Evolutionary conservation across 164 flowering plant species (phyloP).

Genomic region (Macadamia tetraphylla): DNA sequence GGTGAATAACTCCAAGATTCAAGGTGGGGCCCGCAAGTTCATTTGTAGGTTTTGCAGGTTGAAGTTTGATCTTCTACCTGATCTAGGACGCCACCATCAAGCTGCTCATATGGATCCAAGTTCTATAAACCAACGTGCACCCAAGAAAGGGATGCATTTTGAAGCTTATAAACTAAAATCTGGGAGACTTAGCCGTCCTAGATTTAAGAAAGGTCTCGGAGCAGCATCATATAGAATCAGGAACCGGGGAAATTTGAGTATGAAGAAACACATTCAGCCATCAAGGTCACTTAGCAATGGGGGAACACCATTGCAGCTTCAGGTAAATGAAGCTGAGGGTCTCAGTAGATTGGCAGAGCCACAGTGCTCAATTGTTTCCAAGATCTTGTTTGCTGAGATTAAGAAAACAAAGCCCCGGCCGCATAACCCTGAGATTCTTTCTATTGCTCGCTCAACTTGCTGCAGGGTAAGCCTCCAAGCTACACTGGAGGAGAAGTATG

Average conservation of each 20-base stretch:
- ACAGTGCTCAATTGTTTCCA: constrained; percentile 68
- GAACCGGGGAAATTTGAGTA: constrained; percentile 36
- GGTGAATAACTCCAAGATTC: constrained; percentile 30
- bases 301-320: constrained; percentile 25
- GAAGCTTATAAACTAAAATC: constrained; percentile 61
- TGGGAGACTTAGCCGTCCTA: constrained; percentile 62
- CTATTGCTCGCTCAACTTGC: constrained; percentile 73
- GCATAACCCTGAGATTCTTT: constrained; percentile 64
- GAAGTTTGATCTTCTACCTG: constrained; percentile 91
- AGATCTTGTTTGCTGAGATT: constrained; percentile 55
- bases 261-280: constrained; percentile 58
- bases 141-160: constrained; percentile 48
- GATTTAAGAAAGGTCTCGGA: constrained; percentile 55
- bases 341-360: constrained; percentile 54
- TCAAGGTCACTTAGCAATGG: constrained; percentile 29
- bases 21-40: constrained; percentile 39
- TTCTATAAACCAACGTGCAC: constrained; percentile 29
- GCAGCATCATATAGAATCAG: constrained; percentile 52
- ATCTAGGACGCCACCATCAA: constrained; percentile 98
- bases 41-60: constrained; percentile 81
- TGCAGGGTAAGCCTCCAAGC: constrained; percentile 64
- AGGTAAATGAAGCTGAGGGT: constrained; percentile 30
- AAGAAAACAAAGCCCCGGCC: constrained; percentile 72
- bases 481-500: constrained; percentile 59
- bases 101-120: constrained; percentile 87